Conservation (phyloP, 345 rosid species). For the Salix udensis region DNA sequence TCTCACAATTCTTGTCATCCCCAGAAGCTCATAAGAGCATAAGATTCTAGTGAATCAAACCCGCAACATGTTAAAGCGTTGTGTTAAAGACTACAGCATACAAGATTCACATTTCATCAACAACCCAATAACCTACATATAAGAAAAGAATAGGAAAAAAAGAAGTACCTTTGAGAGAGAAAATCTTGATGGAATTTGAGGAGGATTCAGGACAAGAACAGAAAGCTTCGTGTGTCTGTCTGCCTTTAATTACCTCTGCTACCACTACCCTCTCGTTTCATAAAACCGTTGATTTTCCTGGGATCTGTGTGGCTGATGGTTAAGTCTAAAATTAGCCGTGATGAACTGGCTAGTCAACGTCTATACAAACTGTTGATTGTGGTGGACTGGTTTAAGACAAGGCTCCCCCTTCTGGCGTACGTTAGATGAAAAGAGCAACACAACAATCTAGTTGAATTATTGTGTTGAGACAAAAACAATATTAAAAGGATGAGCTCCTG, state of each 20-base stretch:
- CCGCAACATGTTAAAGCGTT: neutral
- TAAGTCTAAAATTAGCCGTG: conserved; percentile 3
- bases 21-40: neutral
- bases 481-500: neutral
- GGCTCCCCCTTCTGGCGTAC: neutral
- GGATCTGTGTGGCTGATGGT: conserved; percentile 6
- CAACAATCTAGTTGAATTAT: conserved; percentile 1
- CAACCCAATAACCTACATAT: neutral
- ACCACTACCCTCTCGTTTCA: neutral
- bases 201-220: neutral
- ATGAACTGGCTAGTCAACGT: conserved; percentile 3
- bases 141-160: neutral
- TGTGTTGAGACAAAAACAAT: neutral
- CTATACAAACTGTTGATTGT: neutral
- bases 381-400: neutral
- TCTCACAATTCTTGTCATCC: neutral
- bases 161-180: conserved; percentile 1
- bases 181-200: neutral
- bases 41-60: neutral
- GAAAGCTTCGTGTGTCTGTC: neutral
- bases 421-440: neutral
- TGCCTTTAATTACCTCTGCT: neutral
- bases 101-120: neutral
- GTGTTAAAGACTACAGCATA: neutral
- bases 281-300: conserved; percentile 15